Evolutionary conservation across 148 eudicot genomes (phyloP).

Genomic region (Oxyria digyna): DNA sequence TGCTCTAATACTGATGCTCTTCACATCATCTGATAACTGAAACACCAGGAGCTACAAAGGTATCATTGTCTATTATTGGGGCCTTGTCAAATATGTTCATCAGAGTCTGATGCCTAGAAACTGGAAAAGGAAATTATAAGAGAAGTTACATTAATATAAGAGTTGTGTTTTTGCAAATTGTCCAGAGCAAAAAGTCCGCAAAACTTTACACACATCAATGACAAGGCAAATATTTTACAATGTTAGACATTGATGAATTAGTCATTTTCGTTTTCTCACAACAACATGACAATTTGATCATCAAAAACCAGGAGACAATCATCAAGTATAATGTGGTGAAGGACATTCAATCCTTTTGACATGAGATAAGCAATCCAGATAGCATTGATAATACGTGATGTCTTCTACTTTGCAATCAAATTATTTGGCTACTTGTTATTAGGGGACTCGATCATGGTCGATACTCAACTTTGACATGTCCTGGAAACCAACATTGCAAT

Average conservation of each 20-base stretch:
- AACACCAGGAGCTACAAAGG: conserved; percentile 89
- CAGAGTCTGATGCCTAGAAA: conserved; percentile 71
- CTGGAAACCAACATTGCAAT: conserved; percentile 27
- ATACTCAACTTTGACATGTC: conserved; percentile 91
- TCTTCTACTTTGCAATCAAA: conserved; percentile 78
- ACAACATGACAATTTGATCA: no score
- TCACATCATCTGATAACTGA: conserved; percentile 37
- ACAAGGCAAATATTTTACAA: no score
- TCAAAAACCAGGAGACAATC: no score
- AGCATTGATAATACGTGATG: conserved; percentile 52
- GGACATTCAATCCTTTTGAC: no score
- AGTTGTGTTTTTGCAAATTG: neutral
- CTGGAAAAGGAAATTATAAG: conserved; percentile 17
- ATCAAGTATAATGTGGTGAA: no score
- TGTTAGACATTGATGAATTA: no score
- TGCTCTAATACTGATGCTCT: conserved; percentile 13
- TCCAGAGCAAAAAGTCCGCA: no score
- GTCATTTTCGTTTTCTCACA: no score
- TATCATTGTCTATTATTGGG: conserved; percentile 66
- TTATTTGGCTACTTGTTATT: conserved; percentile 75
- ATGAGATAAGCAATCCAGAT: conserved; percentile 76
- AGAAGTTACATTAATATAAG: neutral
- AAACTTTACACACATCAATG: no score
- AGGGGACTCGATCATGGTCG: conserved; percentile 80
- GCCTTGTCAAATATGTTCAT: conserved; percentile 73